Percentiles rank a stretch among this genome's conserved stretches.
Conservation (phyloP, 2,329 filamentous ascomycete genomes). For the Cladosporium sp. region DNA sequence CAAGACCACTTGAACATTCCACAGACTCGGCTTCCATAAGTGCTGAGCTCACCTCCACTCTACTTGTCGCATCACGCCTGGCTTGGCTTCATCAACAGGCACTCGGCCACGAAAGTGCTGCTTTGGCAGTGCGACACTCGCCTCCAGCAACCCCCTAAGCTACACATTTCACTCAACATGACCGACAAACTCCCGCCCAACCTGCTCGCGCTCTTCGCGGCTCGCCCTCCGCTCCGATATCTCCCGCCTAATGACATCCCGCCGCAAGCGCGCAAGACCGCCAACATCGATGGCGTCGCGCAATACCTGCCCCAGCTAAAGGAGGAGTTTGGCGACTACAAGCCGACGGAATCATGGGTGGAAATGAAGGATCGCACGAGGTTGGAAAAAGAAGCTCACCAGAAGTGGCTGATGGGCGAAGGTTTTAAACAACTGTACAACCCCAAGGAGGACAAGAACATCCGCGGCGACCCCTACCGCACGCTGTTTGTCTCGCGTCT, state of each 20-base stretch:
- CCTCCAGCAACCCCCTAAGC: background rate
- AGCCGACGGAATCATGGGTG: conserved; percentile 87
- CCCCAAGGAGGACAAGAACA: conserved; percentile 76
- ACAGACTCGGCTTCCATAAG: too few species aligned
- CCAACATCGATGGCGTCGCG: conserved; percentile 65
- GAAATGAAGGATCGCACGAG: conserved; percentile 79
- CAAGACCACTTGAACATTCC: too few species aligned
- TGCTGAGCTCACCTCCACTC: background rate
- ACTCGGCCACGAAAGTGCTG: too few species aligned
- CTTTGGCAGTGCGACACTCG: background rate
- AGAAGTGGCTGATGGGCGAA: conserved; percentile 59
- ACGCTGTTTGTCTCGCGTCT: conserved; percentile 88
- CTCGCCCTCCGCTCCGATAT: conserved; percentile 85
- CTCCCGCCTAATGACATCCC: conserved; percentile 76
- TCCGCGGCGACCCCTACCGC: conserved; percentile 89
- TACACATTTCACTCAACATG: conserved; percentile 51
- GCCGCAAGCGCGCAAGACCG: conserved; percentile 73
- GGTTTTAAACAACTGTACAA: conserved; percentile 64
- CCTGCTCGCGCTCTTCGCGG: conserved; percentile 87
- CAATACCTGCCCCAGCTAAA: conserved; percentile 67
- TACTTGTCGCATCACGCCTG: background rate
- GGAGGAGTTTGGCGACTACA: conserved; percentile 74
- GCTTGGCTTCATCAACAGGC: background rate
- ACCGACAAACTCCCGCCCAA: conserved; percentile 94
- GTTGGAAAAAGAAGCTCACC: conserved; percentile 66